These are phyloP conservation scores for Pezicula neosporulosa DNA, from an alignment of 2,329 filamentous ascomycete species.

Conservation along the genomic window DNA sequence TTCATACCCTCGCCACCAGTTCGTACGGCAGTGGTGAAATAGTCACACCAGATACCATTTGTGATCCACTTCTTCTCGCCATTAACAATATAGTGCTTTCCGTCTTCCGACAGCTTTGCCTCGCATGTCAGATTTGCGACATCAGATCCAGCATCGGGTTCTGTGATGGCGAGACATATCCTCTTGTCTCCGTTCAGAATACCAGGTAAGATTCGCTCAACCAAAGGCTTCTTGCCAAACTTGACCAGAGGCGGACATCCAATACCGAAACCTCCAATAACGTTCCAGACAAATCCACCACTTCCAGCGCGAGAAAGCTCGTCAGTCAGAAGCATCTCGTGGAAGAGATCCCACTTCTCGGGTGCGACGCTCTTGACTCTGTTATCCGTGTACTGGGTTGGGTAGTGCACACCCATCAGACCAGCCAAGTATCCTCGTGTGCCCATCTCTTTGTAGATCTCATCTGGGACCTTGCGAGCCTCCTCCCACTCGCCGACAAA, in stretches of 20 bases:
- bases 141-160: constrained; percentile 91
- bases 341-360: constrained; percentile 97
- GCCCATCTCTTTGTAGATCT: constrained; percentile 95
- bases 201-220: constrained; percentile 83
- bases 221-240: constrained; percentile 80
- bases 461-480: constrained; percentile 81
- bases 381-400: constrained; percentile 67
- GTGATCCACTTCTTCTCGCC: constrained; percentile 99
- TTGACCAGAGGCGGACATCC: constrained; percentile 89
- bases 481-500: constrained; percentile 96
- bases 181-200: constrained; percentile 92
- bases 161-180: constrained; percentile 95
- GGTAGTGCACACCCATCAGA: constrained; percentile 80
- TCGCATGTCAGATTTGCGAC: constrained; percentile 95
- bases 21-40: constrained; percentile 95
- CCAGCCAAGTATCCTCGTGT: constrained; percentile 91
- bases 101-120: constrained; percentile 90
- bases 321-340: constrained; percentile 93
- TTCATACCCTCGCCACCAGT: constrained; percentile 90
- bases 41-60: constrained; percentile 94
- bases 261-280: constrained; percentile 95
- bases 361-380: constrained; percentile 73
- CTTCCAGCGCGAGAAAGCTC: constrained; percentile 87
- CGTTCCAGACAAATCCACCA: constrained; percentile 94
- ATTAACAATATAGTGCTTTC: constrained; percentile 99